Base-by-base conservation (phyloP, 371 early-diverging fungal species). In the Entomophthora muscae region DNA sequence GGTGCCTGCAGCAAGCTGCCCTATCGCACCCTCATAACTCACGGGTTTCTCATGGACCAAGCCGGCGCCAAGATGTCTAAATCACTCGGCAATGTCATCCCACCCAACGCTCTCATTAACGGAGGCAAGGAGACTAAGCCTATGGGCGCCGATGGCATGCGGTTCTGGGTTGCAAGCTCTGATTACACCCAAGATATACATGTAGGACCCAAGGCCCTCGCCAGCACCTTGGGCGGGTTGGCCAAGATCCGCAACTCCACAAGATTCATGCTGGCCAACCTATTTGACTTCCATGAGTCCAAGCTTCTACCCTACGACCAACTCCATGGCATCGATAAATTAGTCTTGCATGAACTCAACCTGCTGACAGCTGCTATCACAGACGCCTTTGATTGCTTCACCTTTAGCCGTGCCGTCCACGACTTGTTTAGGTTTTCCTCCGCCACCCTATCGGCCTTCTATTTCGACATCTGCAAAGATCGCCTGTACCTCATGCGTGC, bases 11-110 rank as follows among this genome's bases (percentile, higher is more conserved):
- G 84, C 3, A 79, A 83, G 53, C 78, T 88, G 0, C 93, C 96
- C 1, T 95, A 85, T 72, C 79, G 80, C 27, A 83, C 87, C 17
- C 73, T 95, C 57, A 76, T 94, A 63, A 91, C 93, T 0, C 95
- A 94, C 67, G 98, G 98, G 23, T 94, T 97, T 72, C 78, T 90
- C 23, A 72, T 95, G 67, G 98, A 96, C 70, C 86, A 86, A 67
- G 73, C 86, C 57, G 91, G 93, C 0, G 79, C 82, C 65, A 97
- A 97, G 69, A 94, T 95, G 93, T 86, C 89, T 64, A 97, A 97
- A 75, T 87, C 92, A 55, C 63, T 94, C 30, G 95, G 95, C 27
- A 97, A 97, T 70, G 85, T 88, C 32, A 77, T 94, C 3, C 85
- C 79, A 29, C 95, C 98, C 1, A 68, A 72, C 13, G 62, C 72